phyloP scores from a whole-genome alignment of 2,329 filamentous ascomycete species.

The Exophiala sp. region DNA sequence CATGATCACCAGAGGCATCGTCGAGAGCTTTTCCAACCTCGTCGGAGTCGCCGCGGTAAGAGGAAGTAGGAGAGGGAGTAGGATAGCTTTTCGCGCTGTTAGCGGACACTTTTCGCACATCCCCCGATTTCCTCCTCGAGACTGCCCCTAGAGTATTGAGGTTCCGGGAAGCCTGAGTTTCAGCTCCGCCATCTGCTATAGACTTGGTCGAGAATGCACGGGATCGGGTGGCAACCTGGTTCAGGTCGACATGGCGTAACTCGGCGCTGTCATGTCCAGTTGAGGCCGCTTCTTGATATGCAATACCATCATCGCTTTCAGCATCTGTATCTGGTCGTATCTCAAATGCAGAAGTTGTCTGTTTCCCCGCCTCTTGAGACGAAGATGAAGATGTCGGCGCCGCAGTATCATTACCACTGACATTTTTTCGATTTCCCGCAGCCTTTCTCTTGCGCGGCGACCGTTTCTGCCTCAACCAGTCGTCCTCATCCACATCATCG shows the following conservation, averaged over 20 bases:
- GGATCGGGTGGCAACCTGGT: constrained; percentile 20
- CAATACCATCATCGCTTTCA: constrained; percentile 4
- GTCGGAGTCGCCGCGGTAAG: constrained; percentile 22
- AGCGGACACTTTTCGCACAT: constrained; percentile 23
- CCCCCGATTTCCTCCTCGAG: constrained; percentile 2
- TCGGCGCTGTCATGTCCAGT: constrained; percentile 11
- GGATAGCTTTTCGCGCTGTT: constrained; percentile 29
- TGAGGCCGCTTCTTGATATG: constrained; percentile 1
- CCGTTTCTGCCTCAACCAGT: constrained; percentile 24
- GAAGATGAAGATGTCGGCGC: constrained; percentile 1
- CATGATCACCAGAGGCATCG: constrained; percentile 26
- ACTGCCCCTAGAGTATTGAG: neutral
- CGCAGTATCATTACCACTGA: neutral
- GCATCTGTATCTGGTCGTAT: constrained; percentile 20
- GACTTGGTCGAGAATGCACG: constrained; percentile 19
- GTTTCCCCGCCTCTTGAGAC: neutral
- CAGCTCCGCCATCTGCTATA: neutral
- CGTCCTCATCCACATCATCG: constrained; percentile 27
- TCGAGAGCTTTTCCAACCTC: constrained; percentile 15
- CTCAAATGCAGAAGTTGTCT: constrained; percentile 5
- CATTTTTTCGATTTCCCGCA: constrained; percentile 7
- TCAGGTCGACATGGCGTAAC: constrained; percentile 24
- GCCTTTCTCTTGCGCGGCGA: constrained; percentile 22
- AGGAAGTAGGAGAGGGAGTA: constrained; percentile 28
- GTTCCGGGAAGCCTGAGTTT: neutral